Percentiles rank a stretch among this genome's conserved stretches.
phyloP scores from a whole-genome alignment of 768 basidiomycete species.

The Chiua virens region DNA sequence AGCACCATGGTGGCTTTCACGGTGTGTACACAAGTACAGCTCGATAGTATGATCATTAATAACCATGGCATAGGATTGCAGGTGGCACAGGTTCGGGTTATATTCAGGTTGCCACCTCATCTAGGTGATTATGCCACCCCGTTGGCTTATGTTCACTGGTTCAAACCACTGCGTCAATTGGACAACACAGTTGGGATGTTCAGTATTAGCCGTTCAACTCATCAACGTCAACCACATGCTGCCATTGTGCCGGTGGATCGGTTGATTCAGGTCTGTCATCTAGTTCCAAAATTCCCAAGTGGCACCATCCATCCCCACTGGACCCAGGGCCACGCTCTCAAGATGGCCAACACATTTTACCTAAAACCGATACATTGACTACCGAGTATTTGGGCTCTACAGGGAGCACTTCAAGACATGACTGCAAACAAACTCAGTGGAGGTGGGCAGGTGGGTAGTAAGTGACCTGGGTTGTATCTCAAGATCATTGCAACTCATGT shows the following conservation, averaged over 20 bases:
- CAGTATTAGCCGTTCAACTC: background rate
- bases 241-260: background rate
- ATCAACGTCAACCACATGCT: background rate
- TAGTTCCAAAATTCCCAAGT: background rate
- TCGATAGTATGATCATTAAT: too few species aligned
- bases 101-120: too few species aligned
- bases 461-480: background rate
- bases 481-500: background rate
- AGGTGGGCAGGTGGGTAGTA: background rate
- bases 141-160: slow-evolving; percentile 2
- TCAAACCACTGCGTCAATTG: background rate
- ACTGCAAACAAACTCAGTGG: background rate
- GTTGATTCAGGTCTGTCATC: background rate
- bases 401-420: background rate
- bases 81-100: too few species aligned
- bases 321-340: background rate
- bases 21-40: background rate
- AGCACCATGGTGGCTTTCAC: background rate
- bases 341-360: background rate
- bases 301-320: background rate
- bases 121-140: background rate
- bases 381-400: background rate
- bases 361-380: background rate
- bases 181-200: background rate
- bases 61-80: too few species aligned